Conservation (phyloP, 2,329 filamentous ascomycete species). For the Phoma sp. region DNA sequence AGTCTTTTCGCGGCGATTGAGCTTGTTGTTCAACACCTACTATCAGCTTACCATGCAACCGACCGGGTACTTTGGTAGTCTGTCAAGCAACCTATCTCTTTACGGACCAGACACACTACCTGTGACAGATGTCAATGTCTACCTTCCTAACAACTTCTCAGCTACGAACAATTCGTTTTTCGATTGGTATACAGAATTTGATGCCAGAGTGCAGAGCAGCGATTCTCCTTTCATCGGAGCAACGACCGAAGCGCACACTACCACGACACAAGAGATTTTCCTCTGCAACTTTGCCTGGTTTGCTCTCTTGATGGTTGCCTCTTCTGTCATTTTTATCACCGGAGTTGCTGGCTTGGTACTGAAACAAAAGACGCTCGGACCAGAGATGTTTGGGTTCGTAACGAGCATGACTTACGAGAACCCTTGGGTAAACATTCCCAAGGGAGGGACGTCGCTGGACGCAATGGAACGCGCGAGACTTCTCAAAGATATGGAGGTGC, state of each 20-base stretch:
- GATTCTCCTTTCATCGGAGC: conserved; percentile 37
- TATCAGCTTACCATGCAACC: conserved; percentile 39
- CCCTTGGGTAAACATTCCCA: conserved; percentile 35
- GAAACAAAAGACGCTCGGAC: conserved; percentile 38
- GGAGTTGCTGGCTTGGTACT: conserved; percentile 31
- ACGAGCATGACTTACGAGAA: conserved; percentile 50
- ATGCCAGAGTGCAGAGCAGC: not conserved
- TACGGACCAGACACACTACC: conserved; percentile 39
- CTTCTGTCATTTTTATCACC: conserved; percentile 27
- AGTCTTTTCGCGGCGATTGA: conserved; percentile 32
- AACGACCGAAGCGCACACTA: conserved; percentile 29
- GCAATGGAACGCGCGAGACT: conserved; percentile 46
- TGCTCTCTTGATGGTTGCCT: conserved; percentile 28
- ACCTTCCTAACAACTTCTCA: conserved; percentile 31
- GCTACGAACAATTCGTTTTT: conserved; percentile 17
- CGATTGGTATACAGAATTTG: conserved; percentile 29
- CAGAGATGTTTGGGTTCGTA: conserved; percentile 47
- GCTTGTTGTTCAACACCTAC: conserved; percentile 40
- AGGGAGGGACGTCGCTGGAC: conserved; percentile 41
- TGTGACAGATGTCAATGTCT: conserved; percentile 30
- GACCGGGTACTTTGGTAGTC: conserved; percentile 31
- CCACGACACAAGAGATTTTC: conserved; percentile 27
- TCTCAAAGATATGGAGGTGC: conserved; percentile 40
- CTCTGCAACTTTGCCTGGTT: conserved; percentile 41
- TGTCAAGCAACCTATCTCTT: conserved; percentile 29